These are phyloP conservation scores for Mycena indigotica DNA, from an alignment of 768 basidiomycete genomes.

Conservation along the genomic window DNA sequence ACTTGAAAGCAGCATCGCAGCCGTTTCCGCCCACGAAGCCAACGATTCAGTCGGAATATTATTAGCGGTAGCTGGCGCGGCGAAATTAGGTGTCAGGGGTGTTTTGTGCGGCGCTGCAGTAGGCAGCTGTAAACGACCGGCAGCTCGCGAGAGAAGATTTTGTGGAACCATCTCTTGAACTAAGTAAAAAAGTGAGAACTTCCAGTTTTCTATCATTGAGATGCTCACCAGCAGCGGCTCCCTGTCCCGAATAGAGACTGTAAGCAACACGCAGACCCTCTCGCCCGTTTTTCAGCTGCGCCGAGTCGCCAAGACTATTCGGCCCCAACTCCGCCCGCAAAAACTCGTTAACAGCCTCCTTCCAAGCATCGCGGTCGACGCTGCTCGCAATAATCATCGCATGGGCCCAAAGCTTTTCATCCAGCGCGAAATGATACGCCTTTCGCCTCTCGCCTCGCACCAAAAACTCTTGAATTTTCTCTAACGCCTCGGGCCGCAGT, in stretches of 20 bases:
- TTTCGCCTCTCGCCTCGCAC: conserved; percentile 81
- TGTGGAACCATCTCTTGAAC: conserved; percentile 76
- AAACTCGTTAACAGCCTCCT: conserved; percentile 87
- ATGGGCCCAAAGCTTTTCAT: conserved; percentile 92
- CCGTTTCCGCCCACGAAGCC: conserved; percentile 82
- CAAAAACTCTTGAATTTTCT: conserved; percentile 78
- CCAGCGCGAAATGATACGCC: conserved; percentile 86
- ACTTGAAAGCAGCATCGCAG: conserved; percentile 79
- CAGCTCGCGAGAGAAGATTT: conserved; percentile 48
- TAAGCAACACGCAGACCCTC: conserved; percentile 82
- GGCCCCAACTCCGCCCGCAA: conserved; percentile 70
- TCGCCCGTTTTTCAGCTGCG: conserved; percentile 47
- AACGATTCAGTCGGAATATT: conserved; percentile 66
- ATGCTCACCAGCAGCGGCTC: conserved; percentile 67
- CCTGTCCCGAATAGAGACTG: conserved; percentile 83
- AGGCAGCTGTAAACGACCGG: conserved; percentile 42
- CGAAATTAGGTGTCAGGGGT: conserved; percentile 68
- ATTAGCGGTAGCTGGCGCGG: conserved; percentile 41
- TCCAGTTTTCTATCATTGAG: background rate
- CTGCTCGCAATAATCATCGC: conserved; percentile 93
- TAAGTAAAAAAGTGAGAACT: conserved; percentile 31
- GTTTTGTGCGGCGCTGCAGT: conserved; percentile 43
- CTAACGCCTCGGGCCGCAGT: conserved; percentile 64
- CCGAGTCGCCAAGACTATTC: conserved; percentile 26
- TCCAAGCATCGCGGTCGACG: conserved; percentile 92